A percentile compares a stretch with the other conserved stretches of the same genome.
These are phyloP conservation scores for Celoporthe dispersa DNA, from an alignment of 2,329 filamentous ascomycete genomes.

Conservation along the genomic window DNA sequence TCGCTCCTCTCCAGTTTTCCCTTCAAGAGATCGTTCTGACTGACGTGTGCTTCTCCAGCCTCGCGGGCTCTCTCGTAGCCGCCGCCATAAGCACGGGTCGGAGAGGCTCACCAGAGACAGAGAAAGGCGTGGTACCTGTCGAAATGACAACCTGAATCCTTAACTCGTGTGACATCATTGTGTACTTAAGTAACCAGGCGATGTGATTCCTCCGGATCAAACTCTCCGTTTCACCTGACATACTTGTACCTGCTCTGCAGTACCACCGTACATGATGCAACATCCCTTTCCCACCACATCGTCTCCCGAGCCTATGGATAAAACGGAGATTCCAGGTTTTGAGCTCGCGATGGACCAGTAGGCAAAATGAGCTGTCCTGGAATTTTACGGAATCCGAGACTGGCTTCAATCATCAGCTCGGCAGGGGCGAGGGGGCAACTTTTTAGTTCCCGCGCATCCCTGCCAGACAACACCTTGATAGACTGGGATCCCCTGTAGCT, in stretches of 20 bases:
- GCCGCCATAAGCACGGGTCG: background rate
- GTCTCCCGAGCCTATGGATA: background rate
- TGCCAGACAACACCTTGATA: slow-evolving; percentile 1
- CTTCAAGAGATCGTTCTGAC: background rate
- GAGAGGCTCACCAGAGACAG: background rate
- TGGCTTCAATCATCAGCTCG: too few species aligned
- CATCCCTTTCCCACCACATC: background rate
- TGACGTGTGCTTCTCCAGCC: background rate
- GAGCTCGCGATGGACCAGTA: background rate
- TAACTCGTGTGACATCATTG: background rate
- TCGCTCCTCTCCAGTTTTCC: background rate
- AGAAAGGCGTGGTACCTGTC: background rate
- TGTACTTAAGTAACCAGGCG: background rate
- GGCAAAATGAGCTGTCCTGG: background rate
- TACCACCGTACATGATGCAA: background rate
- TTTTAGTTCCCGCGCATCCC: slow-evolving; percentile 9
- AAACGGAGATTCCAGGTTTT: background rate
- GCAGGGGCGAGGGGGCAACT: background rate
- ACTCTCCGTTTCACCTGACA: background rate
- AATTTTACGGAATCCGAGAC: too few species aligned
- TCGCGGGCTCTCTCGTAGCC: background rate
- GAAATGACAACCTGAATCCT: background rate
- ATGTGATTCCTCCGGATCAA: background rate
- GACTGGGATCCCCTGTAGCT: slow-evolving; percentile 4
- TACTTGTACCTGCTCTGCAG: background rate